Conservation (phyloP, 371 early-diverging fungal genomes). For the Mortierella sp. region DNA sequence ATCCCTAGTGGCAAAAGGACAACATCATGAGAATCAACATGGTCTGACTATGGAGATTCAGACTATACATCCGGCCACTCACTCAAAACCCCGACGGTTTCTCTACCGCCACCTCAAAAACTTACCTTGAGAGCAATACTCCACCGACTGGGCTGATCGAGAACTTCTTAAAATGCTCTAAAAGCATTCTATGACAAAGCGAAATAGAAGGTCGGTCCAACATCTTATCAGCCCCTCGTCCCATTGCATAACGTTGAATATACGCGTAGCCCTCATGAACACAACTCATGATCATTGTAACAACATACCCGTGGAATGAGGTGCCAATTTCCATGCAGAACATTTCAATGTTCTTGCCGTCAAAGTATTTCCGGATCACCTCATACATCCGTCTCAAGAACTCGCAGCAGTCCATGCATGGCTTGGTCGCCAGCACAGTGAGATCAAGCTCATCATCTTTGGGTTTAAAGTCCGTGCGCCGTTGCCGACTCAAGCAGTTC, state of each 20-base stretch:
- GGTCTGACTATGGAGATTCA: no score
- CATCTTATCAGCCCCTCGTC: no score
- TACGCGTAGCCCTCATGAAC: no score
- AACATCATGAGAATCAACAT: background rate
- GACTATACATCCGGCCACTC: no score
- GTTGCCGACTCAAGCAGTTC: conserved; percentile 71
- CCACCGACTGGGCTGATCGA: conserved; percentile 87
- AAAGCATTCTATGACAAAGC: conserved; percentile 70
- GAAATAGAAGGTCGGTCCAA: background rate
- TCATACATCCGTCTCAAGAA: conserved; percentile 71
- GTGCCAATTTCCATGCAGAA: conserved; percentile 84
- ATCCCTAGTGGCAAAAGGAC: conserved; percentile 67
- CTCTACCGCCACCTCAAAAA: no score
- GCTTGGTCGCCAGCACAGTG: conserved; percentile 76
- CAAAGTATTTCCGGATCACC: conserved; percentile 69
- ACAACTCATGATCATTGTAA: no score
- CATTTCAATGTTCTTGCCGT: conserved; percentile 82
- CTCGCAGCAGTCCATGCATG: conserved; percentile 78
- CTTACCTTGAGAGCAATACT: conserved; percentile 85
- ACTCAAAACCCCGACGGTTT: no score
- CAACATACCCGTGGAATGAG: conserved; percentile 75
- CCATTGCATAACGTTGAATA: no score
- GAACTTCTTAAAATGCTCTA: conserved; percentile 94
- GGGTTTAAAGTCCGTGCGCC: conserved; percentile 81
- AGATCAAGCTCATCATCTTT: conserved; percentile 83